Evolutionary conservation across 2,329 filamentous ascomycete genomes (phyloP), one percentile per base, ranked within the genome.

Genomic region (Arthrobotrys musiformis): DNA sequence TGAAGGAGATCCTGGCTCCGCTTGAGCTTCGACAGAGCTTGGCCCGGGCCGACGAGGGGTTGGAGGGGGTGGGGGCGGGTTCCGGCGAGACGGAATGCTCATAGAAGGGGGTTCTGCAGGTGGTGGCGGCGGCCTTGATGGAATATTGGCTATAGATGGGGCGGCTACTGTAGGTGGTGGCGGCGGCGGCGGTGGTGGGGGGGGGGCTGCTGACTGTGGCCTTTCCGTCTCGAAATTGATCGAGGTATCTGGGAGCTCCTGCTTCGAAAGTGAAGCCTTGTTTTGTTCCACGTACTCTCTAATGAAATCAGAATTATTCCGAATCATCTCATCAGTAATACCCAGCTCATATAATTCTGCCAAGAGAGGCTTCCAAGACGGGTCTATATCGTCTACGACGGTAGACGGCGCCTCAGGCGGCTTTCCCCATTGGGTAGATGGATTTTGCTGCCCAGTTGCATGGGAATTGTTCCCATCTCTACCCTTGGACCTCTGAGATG

Each of bases 401-500:
- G 85, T 22, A 86, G 85, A 22, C 82, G 82, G 76, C 82, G 83
- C 42, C 81, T 82, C 84, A 82, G 24, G 80, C 62, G 46, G 72
- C 56, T 26, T 81, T 6, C 13, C 42, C 26, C 35, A 46, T 9
- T 33, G 35, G 4, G 35, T 13, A 7, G 63, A 82, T 81, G 30
- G 84, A 82, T 24, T 84, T 84, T 7, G 84, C 83, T 68, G 84
- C 83, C n/a, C 84, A 84, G 77, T 85, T 84, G 2, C 85, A 86
- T 66, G 85, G 89, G 81, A 97, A 97, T 0, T 92, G 91, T 35
- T 92, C 94, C 79, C 89, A 87, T 83, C 87, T 90, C 2, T 94
- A 97, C 79, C 91, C 90, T 85, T 96, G 96, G 85, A 91, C 94
- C 56, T 62, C 26, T 75, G 70, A 4, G 26, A 24, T 9, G 70